Base-by-base conservation (phyloP, 306 rosid species). In the Phaseolus lunatus region DNA sequence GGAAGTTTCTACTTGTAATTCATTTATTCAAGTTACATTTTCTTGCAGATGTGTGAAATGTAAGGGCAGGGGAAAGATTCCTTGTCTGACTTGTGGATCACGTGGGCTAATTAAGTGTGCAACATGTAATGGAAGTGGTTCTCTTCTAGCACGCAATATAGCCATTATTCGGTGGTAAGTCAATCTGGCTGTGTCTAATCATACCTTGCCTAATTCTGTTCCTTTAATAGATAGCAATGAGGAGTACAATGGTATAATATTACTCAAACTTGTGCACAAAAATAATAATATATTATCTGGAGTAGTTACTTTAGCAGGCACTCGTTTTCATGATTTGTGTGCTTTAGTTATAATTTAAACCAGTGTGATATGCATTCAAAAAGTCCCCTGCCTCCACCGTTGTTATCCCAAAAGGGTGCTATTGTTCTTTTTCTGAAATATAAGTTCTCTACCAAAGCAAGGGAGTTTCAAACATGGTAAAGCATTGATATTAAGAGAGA, bases 1-100 rank as follows among this genome's bases (percentile, higher is more conserved):
- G 69, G 63, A 65, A 43, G 14, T 66, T 80, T 72, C 24, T 69
- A 13, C 61, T 57, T 37, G 12, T 58, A 63, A 65, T 70, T 75
- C 68, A 44, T 84, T 45, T 41, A 19, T 9, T 67, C 44, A 57
- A 26, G 52, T 72, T 57, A 37, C 78, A 43, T 43, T 78, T 78
- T 76, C 78, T 69, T 86, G 90, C 93, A 95, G 99, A 84, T 95
- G 99, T 82, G 84, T 73, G 80, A 95, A 87, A 75, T 95, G 99
- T 82, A 78, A 86, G 47, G 97, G 97, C 66, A 80, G 85, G 67
- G 99, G 99, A 61, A 84, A 87, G 84, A 81, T 95, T 82, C 94
- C 97, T 29, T 95, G 99, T 80, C 84, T 84, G 48, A 84, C 88
- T 57, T 95, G 97, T 78, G 96, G 88, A 81, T 92, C 99, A 70